Conservation (phyloP, 2,329 filamentous ascomycete species). For the Zopfia rhizophila region DNA sequence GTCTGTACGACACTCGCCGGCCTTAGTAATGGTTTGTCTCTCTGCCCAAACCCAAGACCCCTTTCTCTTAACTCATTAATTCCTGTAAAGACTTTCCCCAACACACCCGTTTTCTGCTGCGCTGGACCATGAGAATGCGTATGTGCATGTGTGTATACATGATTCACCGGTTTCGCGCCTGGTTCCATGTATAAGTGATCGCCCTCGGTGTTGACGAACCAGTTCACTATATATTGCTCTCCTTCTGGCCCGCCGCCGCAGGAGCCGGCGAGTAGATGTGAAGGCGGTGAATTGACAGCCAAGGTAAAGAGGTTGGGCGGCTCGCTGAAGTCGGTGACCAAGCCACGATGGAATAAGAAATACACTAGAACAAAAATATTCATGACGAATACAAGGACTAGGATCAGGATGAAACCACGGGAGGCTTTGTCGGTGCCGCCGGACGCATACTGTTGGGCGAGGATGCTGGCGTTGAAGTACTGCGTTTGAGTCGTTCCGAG, state of each 20-base stretch:
- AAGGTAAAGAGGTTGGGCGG: conserved; percentile 79
- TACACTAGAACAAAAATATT: conserved; percentile 74
- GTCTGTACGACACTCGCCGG: conserved; percentile 32
- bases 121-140: conserved; percentile 9
- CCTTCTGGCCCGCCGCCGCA: conserved; percentile 67
- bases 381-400: conserved; percentile 72
- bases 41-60: conserved; percentile 27
- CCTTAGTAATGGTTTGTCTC: conserved; percentile 24
- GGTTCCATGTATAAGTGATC: conserved; percentile 66
- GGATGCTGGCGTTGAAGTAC: conserved; percentile 71
- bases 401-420: conserved; percentile 72
- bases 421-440: conserved; percentile 71
- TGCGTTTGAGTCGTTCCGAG: conserved; percentile 63
- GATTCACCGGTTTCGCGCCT: conserved; percentile 42
- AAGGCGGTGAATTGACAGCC: conserved; percentile 72
- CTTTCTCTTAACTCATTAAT: conserved; percentile 13
- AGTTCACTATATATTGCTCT: conserved; percentile 58
- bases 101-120: conserved; percentile 41
- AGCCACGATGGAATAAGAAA: conserved; percentile 66
- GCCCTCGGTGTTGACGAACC: conserved; percentile 58
- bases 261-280: conserved; percentile 61
- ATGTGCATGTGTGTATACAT: conserved; percentile 15
- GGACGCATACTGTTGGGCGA: conserved; percentile 75
- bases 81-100: conserved; percentile 11
- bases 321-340: conserved; percentile 83